Evolutionary conservation across 495 filamentous ascomycete species (phyloP).

Genomic region (Haplographium delicatum): DNA sequence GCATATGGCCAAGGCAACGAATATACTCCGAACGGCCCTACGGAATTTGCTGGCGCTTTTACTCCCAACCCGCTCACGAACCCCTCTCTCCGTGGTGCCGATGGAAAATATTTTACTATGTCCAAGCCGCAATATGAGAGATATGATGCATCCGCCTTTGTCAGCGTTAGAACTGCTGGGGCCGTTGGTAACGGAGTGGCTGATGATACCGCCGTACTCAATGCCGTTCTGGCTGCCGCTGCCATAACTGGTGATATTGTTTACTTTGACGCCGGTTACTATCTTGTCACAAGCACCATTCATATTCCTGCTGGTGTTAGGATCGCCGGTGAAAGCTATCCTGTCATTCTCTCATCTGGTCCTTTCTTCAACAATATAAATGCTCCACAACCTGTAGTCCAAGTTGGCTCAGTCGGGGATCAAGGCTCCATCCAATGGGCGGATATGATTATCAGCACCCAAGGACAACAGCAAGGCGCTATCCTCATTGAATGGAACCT

Average conservation of each 20-base stretch:
- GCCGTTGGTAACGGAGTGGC: slow-evolving; percentile 67
- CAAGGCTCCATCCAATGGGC: slow-evolving; percentile 55
- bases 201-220: slow-evolving; percentile 56
- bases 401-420: slow-evolving; percentile 43
- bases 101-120: slow-evolving; percentile 27
- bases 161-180: slow-evolving; percentile 51
- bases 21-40: slow-evolving; percentile 41
- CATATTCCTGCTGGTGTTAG: slow-evolving; percentile 51
- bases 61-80: slow-evolving; percentile 37
- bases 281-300: slow-evolving; percentile 44
- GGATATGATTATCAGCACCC: slow-evolving; percentile 48
- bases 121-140: slow-evolving; percentile 57
- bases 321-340: slow-evolving; percentile 44
- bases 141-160: slow-evolving; percentile 45
- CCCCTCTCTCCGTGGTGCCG: slow-evolving; percentile 32
- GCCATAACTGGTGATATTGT: slow-evolving; percentile 30
- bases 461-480: slow-evolving; percentile 40
- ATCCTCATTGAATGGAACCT: slow-evolving; percentile 36
- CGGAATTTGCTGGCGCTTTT: slow-evolving; percentile 32
- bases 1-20: slow-evolving; percentile 38
- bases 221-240: slow-evolving; percentile 32
- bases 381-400: slow-evolving; percentile 48
- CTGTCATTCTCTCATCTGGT: slow-evolving; percentile 44
- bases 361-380: slow-evolving; percentile 41
- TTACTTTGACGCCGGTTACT: slow-evolving; percentile 38